phyloP scores from a whole-genome alignment of 176 grass and related monocot genomes.

The barley (Hordeum vulgare) region DNA sequence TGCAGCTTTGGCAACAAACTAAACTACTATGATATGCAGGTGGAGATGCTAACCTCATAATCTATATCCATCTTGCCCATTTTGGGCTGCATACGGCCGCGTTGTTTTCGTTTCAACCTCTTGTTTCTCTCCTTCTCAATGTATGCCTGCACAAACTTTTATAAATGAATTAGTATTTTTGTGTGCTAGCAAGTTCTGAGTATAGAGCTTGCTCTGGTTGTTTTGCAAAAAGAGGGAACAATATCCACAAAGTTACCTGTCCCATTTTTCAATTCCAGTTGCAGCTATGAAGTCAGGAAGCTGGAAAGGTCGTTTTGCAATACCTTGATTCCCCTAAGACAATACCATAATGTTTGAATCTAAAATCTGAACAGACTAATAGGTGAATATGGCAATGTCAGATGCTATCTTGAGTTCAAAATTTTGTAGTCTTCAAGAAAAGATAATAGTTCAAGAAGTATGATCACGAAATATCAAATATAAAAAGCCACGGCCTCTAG shows the following conservation, averaged over 20 bases:
- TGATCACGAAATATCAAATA: no score
- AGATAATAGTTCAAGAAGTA: no score
- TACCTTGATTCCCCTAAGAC: constrained; percentile 87
- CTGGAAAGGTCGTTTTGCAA: constrained; percentile 92
- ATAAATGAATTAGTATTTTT: background rate
- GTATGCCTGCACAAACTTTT: constrained; percentile 61
- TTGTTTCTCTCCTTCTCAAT: constrained; percentile 99
- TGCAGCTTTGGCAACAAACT: background rate
- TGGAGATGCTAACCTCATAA: background rate
- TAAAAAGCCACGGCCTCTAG: no score
- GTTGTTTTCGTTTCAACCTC: constrained; percentile 89
- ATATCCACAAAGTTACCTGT: background rate
- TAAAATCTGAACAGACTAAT: no score
- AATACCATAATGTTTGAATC: constrained; percentile 1
- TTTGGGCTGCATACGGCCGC: constrained; percentile 87
- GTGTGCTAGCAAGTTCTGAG: background rate
- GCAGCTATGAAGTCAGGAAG: constrained; percentile 83
- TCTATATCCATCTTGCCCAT: constrained; percentile 44
- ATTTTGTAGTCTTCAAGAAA: no score
- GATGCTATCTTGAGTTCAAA: no score
- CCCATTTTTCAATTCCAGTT: background rate
- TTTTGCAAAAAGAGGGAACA: background rate
- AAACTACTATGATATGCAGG: background rate
- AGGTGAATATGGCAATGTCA: no score
- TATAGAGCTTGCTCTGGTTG: background rate